Evolutionary conservation across 176 grass and related monocot genomes (phyloP), one percentile per base, ranked within the genome.

Genomic region (Carex kokanica): DNA sequence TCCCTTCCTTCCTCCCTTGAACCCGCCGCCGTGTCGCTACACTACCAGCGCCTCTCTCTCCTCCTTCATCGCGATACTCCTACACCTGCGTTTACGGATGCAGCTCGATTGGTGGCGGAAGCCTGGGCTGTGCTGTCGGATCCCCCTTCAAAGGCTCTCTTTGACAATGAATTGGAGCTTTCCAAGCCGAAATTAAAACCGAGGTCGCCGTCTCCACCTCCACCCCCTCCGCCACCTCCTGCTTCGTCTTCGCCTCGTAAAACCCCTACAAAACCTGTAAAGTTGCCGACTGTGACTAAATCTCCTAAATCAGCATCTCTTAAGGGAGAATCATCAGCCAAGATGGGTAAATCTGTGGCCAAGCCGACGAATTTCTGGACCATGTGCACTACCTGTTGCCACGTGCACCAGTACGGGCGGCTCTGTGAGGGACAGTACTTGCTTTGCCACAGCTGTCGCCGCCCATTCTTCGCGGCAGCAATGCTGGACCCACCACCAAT

Each of bases 371-470:
- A 90, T 5, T 94, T 98, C 81, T 98, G 95, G 95, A 87, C 95
- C 4, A 31, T 83, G 72, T 98, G 95, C 66, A 81, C 20, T 34
- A 67, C 74, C 70, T 94, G 95, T 83, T 88, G 66, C 60, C 83
- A 94, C 24, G 85, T 94, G 77, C 95, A 98, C 69, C 90, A 92
- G 87, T 98, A 93, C 25, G 87, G 82, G 54, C 57, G 88, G 43
- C 60, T 83, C 49, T 98, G 88, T 14, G 90, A 94, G 88, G 80
- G 8, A 12, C 63, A 66, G 55, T 94, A 78, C 47, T 78, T 98
- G 40, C 51, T 82, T 9, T 98, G 95, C 63, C 79, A 88, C 17
- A 94, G 85, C 45, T 98, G 92, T 86, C 81, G 80, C 16, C 78
- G 84, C 52, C 64, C 90, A n/a, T 98, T 98, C 87, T 51, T 86